phyloP scores from a whole-genome alignment of 306 rosid species.

The Urtica urens region DNA sequence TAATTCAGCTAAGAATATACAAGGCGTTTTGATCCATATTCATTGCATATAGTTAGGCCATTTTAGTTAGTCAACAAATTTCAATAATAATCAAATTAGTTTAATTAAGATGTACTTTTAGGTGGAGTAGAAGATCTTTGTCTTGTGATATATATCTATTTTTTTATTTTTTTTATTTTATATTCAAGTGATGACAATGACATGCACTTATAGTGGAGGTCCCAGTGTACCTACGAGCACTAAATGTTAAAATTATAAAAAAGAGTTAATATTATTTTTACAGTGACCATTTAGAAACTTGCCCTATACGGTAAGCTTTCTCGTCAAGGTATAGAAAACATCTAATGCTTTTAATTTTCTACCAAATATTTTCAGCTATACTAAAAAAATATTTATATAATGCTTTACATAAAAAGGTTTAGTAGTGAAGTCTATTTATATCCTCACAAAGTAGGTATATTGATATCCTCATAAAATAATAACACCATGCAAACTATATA shows the following conservation, averaged over 20 bases:
- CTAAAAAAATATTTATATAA: no score
- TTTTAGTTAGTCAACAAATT: slow-evolving; percentile 18
- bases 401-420: no score
- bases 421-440: no score
- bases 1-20: not conserved
- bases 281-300: slow-evolving; percentile 17
- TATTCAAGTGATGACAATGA: slow-evolving; percentile 25
- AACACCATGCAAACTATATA: no score
- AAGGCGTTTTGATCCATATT: not conserved
- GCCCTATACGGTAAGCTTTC: not conserved
- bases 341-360: no score
- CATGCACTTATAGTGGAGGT: slow-evolving; percentile 20
- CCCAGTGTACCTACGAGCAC: slow-evolving; percentile 29
- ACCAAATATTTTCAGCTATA: no score
- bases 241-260: slow-evolving; percentile 9
- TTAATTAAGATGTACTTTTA: slow-evolving; percentile 13
- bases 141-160: slow-evolving; percentile 11
- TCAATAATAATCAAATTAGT: not conserved
- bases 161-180: not conserved
- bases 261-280: no score
- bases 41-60: slow-evolving; percentile 12
- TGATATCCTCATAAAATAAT: no score
- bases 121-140: slow-evolving; percentile 40
- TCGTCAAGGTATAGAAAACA: no score
- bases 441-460: no score